Evolutionary conservation across 2,329 filamentous ascomycete genomes (phyloP).

Genomic region (Neofusicoccum cordaticola): DNA sequence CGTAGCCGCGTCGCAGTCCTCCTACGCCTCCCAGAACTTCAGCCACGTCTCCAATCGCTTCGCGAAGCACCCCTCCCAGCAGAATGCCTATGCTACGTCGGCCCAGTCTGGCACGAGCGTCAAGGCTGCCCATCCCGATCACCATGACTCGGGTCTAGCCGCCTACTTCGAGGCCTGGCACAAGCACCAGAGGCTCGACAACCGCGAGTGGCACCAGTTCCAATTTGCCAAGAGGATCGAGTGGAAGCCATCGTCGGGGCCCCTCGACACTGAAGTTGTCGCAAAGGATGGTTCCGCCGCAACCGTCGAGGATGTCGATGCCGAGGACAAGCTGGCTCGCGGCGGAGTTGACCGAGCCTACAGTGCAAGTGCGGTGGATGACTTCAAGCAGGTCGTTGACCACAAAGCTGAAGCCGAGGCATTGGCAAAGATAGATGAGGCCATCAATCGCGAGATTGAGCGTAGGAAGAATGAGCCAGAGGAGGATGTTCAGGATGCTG

Average conservation of each 20-base stretch:
- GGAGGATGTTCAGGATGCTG: constrained; percentile 32
- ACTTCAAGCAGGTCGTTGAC: constrained; percentile 56
- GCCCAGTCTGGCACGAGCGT: constrained; percentile 34
- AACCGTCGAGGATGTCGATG: constrained; percentile 25
- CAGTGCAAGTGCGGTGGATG: constrained; percentile 57
- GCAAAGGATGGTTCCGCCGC: constrained; percentile 27
- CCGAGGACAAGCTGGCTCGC: constrained; percentile 24
- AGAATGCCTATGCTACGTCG: constrained; percentile 67
- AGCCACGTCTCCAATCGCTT: constrained; percentile 40
- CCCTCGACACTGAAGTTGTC: constrained; percentile 39
- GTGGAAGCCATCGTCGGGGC: constrained; percentile 64
- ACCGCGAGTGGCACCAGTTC: constrained; percentile 87
- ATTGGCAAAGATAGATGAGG: constrained; percentile 80
- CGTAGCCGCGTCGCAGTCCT: constrained; percentile 88
- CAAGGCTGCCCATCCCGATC: constrained; percentile 32
- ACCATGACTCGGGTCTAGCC: constrained; percentile 62
- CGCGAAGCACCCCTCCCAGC: constrained; percentile 58
- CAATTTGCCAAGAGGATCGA: constrained; percentile 86
- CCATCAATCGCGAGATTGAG: constrained; percentile 75
- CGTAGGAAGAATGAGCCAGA: constrained; percentile 53
- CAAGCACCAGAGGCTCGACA: constrained; percentile 67
- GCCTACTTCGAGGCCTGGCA: constrained; percentile 92
- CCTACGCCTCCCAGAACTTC: constrained; percentile 66
- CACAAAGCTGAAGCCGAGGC: constrained; percentile 52
- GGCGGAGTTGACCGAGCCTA: constrained; percentile 47